Evolutionary conservation across 805 yeast genomes (phyloP), one percentile per base, ranked within the genome.

Genomic region (Candida oleophila): DNA sequence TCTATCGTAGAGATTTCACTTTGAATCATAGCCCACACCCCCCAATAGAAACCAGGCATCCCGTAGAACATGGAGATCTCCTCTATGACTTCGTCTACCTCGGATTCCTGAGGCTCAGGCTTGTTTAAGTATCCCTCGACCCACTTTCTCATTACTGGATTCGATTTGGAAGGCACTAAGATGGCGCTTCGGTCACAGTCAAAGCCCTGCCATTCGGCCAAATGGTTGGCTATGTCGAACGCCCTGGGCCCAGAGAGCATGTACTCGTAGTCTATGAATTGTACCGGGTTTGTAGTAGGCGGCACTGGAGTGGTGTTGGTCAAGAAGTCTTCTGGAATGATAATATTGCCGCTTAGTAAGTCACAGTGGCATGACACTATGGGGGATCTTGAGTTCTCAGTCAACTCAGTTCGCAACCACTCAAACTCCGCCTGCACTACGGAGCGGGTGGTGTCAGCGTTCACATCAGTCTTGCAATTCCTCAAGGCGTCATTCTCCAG

Each of bases 41-140:
- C 91, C 94, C 94, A 86, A 60, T 84, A 86, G 56, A 86, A 83
- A 0, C 92, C 94, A 0, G 94, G 94, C 65, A 86, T 65, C 0
- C 94, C 94, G 68, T 84, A 87, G 69, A 78, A 85, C 3, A 74
- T 60, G 12, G 69, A 62, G 19, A 87, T 74, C 59, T 86, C 91
- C 11, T 68, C 62, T 18, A 85, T 76, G 25, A 85, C 64, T 1
- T 49, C 51, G 44, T 72, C 72, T 4, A 83, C 65, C 20, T 68
- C 59, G 7, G 60, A 64, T 1, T 46, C 43, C 11, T 60, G 28
- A 2, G 70, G 68, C 32, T 62, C 45, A 3, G 54, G 50, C 38
- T 64, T 56, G 38, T 69, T 64, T 35, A 86, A 65, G 55, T 86
- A 86, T 8, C 80, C 74, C 42, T 63, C 61, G 34, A 81, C 78